Evolutionary conservation across 768 basidiomycete species (phyloP).

Genomic region (Podaxis sp.): DNA sequence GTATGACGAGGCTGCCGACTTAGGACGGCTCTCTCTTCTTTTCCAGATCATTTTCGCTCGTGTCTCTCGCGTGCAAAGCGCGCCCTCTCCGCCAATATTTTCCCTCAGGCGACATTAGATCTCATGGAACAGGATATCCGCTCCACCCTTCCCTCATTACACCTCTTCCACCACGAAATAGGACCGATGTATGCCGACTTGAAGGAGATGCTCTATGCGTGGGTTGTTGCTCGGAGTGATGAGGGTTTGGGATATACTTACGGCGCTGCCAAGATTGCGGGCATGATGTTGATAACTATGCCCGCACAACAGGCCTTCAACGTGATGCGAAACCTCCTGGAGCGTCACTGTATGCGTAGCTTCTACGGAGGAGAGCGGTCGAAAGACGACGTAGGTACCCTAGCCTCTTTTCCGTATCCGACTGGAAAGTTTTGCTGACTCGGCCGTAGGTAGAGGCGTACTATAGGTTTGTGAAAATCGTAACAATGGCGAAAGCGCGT

Average conservation of each 20-base stretch:
- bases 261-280: slow-evolving; percentile 75
- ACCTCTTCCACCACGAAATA: slow-evolving; percentile 73
- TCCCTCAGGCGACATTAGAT: slow-evolving; percentile 61
- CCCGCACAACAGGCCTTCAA: slow-evolving; percentile 72
- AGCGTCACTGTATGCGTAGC: slow-evolving; percentile 80
- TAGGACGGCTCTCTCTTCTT: slow-evolving; percentile 10
- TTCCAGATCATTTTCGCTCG: slow-evolving; percentile 66
- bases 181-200: slow-evolving; percentile 84
- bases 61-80: slow-evolving; percentile 76
- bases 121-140: slow-evolving; percentile 75
- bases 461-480: slow-evolving; percentile 59
- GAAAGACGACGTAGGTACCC: slow-evolving; percentile 77
- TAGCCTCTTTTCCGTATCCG: slow-evolving; percentile 4
- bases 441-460: slow-evolving; percentile 79
- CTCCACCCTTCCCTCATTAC: slow-evolving; percentile 71
- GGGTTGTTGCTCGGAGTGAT: slow-evolving; percentile 84
- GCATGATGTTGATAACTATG: slow-evolving; percentile 87
- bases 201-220: slow-evolving; percentile 82
- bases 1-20: not conserved
- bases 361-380: slow-evolving; percentile 75
- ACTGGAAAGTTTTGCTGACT: slow-evolving; percentile 22
- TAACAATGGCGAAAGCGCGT: not conserved
- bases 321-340: slow-evolving; percentile 81
- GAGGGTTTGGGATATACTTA: slow-evolving; percentile 75
- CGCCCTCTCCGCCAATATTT: slow-evolving; percentile 61